These are phyloP conservation scores for Geotrichum aggregatum DNA, from an alignment of 1,139 yeast genomes.

Conservation along the genomic window DNA sequence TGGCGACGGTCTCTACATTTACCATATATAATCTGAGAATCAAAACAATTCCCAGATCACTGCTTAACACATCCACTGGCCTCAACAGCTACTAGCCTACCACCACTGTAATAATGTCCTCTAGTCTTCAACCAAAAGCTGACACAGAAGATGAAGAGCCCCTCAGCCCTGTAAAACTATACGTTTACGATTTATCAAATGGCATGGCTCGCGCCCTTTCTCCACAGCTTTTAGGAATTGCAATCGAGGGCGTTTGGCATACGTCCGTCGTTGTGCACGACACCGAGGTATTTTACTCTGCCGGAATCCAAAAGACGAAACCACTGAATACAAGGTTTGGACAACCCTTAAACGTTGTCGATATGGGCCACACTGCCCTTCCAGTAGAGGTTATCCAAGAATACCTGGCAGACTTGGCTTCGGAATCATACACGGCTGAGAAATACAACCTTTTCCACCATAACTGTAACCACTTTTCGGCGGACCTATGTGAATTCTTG, in stretches of 20 bases:
- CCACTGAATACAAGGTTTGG: slow-evolving; percentile 64
- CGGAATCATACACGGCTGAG: slow-evolving; percentile 46
- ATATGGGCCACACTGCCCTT: slow-evolving; percentile 52
- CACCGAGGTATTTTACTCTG: slow-evolving; percentile 58
- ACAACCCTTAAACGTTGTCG: slow-evolving; percentile 49
- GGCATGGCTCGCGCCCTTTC: slow-evolving; percentile 42
- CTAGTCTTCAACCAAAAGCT: not conserved
- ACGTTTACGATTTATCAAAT: slow-evolving; percentile 60
- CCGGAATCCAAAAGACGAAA: slow-evolving; percentile 49
- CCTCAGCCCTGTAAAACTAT: slow-evolving; percentile 46
- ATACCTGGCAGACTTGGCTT: slow-evolving; percentile 49
- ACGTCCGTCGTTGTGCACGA: slow-evolving; percentile 55
- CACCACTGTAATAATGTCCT: too few species aligned
- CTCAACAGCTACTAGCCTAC: too few species aligned
- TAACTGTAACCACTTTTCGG: slow-evolving; percentile 67
- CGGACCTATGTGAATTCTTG: slow-evolving; percentile 54
- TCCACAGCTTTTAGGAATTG: slow-evolving; percentile 36
- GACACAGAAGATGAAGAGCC: not conserved
- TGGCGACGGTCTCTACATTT: too few species aligned
- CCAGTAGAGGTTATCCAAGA: slow-evolving; percentile 52
- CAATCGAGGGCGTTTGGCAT: slow-evolving; percentile 62
- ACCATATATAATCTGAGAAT: not conserved
- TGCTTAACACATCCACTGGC: too few species aligned
- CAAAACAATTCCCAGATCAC: too few species aligned
- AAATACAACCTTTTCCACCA: slow-evolving; percentile 59